Evolutionary conservation across 441 rosid genomes (phyloP), one percentile per base, ranked within the genome.

Genomic region (Geranium incanum): DNA sequence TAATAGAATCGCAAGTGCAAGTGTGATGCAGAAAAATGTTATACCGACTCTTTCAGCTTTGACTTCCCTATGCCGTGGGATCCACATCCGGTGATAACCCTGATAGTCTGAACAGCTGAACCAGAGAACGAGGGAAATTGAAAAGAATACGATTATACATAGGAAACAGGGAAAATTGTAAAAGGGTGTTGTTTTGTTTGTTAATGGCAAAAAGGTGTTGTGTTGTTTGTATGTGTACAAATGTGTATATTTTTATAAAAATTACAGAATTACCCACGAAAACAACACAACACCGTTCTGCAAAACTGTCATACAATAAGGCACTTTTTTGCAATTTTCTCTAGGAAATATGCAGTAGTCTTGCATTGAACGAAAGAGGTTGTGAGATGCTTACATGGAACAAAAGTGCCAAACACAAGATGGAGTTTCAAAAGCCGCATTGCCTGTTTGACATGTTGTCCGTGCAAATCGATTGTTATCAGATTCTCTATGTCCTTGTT

Each of bases 1-100:
- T 28, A 33, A 8, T 5, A 15, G 4, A 16, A 37, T 67, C 62
- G 4, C 15, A 16, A 50, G 69, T 19, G 70, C 38, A 64, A 2
- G 11, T n/a, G 68, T 48, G 1, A 37, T 33, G 55, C 16, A 13
- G 36, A 6, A 16, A 52, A 23, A 70, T 77, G 19, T 36, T 86
- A 64, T 86, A 93, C 98, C 84, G 90, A 82, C 73, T 91, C 94
- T 81, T 93, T 93, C 76, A 93, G 77, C 81, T 88, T 88, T 7
- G 96, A 88, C 81, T 89, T 91, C 64, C 98, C 97, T 41, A 81
- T 67, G 66, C 97, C 96, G 72, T 84, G 88, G 6, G 84, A 57
- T 69, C 98, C 97, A 66, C 96, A 91, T 73, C 98, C 98, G 36
- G 98, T 91, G 74, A 93, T 93, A 67, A 91, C 96, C 79, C 96